These are phyloP conservation scores for Chaetoceros tenuissimus DNA, from an alignment of 108 stramenopile species.

Conservation along the genomic window DNA sequence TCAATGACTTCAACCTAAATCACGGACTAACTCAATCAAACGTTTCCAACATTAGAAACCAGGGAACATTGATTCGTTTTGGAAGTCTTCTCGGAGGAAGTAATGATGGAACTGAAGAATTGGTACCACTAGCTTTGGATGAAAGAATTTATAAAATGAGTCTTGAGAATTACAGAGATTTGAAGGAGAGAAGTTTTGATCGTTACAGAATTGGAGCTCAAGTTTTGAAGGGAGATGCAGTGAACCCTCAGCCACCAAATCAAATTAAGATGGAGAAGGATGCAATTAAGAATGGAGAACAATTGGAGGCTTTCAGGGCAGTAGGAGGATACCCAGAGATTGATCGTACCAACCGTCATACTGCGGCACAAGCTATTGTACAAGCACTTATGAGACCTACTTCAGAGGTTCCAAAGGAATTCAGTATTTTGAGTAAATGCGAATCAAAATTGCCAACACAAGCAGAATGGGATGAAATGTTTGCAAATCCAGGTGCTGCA, in stretches of 20 bases:
- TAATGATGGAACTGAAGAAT: constrained; percentile 12
- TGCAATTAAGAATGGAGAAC: constrained; percentile 13
- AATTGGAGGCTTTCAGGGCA: constrained; percentile 21
- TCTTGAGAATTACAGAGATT: constrained; percentile 34
- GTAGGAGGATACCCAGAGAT: constrained; percentile 30
- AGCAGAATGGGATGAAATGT: constrained; percentile 33
- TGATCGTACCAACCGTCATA: constrained; percentile 30
- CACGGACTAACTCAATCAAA: no score
- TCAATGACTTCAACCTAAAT: no score
- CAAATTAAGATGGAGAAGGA: constrained; percentile 28
- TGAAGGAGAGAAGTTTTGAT: constrained; percentile 34
- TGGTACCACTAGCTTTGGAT: constrained; percentile 17
- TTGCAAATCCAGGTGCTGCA: constrained; percentile 19
- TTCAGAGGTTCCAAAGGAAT: constrained; percentile 8
- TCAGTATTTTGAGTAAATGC: constrained; percentile 23
- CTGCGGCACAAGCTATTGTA: constrained; percentile 15
- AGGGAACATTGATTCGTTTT: constrained; percentile 15
- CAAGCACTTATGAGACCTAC: constrained; percentile 10
- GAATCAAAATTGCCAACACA: constrained; percentile 12
- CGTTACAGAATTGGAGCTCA: constrained; percentile 24
- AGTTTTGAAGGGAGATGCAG: constrained; percentile 14
- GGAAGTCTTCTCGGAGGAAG: constrained; percentile 32
- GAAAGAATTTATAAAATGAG: constrained; percentile 31
- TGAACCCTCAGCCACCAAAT: constrained; percentile 21
- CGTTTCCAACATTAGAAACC: not conserved